Evolutionary conservation across 495 filamentous ascomycete genomes (phyloP), one percentile per base, ranked within the genome.

Genomic region (Mycothermus thermophilus): DNA sequence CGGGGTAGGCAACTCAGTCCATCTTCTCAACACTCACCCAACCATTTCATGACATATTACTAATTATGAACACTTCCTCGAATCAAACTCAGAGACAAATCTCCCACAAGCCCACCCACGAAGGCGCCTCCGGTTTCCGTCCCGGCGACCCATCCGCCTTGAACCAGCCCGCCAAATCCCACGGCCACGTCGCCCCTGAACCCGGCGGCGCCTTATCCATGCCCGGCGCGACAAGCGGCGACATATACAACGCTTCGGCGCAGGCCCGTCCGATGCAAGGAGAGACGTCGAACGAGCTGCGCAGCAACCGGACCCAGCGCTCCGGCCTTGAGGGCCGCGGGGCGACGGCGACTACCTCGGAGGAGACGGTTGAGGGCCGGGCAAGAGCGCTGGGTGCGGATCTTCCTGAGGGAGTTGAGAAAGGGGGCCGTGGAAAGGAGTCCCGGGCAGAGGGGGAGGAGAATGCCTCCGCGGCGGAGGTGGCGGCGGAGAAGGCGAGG

Each of bases 251-350:
- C 1, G 74, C 75, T 0, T 59, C 54, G 0, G 71, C 75, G 0
- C 33, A 73, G 0, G 77, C 77, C 0, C 66, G 74, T 27, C 80
- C 80, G 0, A 57, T 66, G 3, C 57, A 69, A 22, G 81, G 80
- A 1, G 64, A 77, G 62, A 72, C 72, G 8, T 62, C 54, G 32
- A 47, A 43, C 3, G 79, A 90, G 57, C 18, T 74, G 16, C 57
- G 72, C 35, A 70, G 59, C 1, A 60, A 54, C 8, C 56, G 64
- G 62, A 70, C 67, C 39, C 59, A 73, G 34, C 43, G 55, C 9
- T 31, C 60, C 16, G 73, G 77, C 0, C 36, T 78, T 3, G 72
- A 67, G 27, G 71, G 74, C 1, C 52, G 72, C 0, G 71, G 71
- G 0, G 61, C 64, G 0, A 48, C 34, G 22, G 27, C 8, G 3